Conservation (phyloP, 176 grass and related monocot species). For the Zoysia japonica region DNA sequence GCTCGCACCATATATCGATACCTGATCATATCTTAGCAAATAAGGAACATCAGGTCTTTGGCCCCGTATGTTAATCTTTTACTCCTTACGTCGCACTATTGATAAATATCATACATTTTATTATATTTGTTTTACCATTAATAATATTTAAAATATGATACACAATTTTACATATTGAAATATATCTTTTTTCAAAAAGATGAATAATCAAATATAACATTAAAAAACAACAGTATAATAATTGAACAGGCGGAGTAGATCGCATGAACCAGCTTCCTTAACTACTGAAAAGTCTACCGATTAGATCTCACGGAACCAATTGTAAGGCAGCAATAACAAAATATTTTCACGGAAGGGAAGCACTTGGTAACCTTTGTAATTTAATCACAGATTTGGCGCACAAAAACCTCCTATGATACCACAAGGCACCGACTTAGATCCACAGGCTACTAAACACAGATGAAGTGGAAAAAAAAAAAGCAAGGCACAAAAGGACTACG, state of each 20-base stretch:
- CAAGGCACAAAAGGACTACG: background rate
- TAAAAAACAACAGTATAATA: too few species aligned
- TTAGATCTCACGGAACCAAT: background rate
- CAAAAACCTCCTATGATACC: background rate
- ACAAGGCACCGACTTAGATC: background rate
- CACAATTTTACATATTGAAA: too few species aligned
- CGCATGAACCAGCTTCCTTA: too few species aligned
- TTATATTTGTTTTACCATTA: too few species aligned
- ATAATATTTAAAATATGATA: too few species aligned
- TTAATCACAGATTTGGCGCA: constrained; percentile 8
- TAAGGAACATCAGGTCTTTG: background rate
- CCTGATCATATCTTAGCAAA: background rate
- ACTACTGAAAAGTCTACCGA: background rate
- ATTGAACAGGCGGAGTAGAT: too few species aligned
- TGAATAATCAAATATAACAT: too few species aligned
- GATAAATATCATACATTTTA: too few species aligned
- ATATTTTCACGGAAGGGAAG: background rate
- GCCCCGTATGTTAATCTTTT: too few species aligned
- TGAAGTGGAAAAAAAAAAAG: background rate
- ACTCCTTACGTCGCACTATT: too few species aligned
- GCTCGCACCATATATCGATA: too few species aligned
- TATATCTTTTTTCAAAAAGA: too few species aligned
- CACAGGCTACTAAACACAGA: constrained; percentile 32
- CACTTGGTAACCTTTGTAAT: background rate
- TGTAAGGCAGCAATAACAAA: background rate